Evolutionary conservation across 257 asterid species (phyloP).

Genomic region (Ilex aquifolium): DNA sequence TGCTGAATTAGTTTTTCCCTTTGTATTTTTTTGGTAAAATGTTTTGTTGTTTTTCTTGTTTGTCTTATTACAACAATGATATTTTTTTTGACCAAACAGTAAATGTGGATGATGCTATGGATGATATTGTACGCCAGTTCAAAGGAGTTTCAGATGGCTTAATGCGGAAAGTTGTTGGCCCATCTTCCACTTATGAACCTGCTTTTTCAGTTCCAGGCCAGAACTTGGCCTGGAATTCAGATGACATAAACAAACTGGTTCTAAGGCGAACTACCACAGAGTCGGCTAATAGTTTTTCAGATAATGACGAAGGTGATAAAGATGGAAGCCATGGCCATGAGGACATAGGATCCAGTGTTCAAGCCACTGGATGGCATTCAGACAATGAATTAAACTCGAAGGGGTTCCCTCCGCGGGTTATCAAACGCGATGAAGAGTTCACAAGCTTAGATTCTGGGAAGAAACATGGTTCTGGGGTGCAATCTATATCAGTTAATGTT

Average conservation of each 20-base stretch:
- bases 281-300: conserved; percentile 71
- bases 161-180: conserved; percentile 58
- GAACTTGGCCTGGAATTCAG: conserved; percentile 64
- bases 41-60: not conserved
- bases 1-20: not conserved
- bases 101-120: conserved; percentile 98
- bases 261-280: conserved; percentile 50
- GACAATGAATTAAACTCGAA: conserved; percentile 60
- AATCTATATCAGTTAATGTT: conserved; percentile 33
- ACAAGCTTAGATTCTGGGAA: conserved; percentile 37
- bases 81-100: conserved; percentile 40
- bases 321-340: conserved; percentile 47
- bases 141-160: conserved; percentile 96
- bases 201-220: conserved; percentile 39
- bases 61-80: conserved; percentile 1
- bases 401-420: conserved; percentile 45
- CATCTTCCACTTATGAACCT: conserved; percentile 47
- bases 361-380: conserved; percentile 52
- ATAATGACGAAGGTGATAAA: conserved; percentile 71
- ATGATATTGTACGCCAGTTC: conserved; percentile 95
- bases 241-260: conserved; percentile 52
- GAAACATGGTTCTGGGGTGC: conserved; percentile 28
- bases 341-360: conserved; percentile 39
- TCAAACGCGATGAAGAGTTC: conserved; percentile 41
- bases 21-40: not conserved